Base-by-base conservation (phyloP, 2,329 filamentous ascomycete genomes). In the Sclerotinia glacialis region DNA sequence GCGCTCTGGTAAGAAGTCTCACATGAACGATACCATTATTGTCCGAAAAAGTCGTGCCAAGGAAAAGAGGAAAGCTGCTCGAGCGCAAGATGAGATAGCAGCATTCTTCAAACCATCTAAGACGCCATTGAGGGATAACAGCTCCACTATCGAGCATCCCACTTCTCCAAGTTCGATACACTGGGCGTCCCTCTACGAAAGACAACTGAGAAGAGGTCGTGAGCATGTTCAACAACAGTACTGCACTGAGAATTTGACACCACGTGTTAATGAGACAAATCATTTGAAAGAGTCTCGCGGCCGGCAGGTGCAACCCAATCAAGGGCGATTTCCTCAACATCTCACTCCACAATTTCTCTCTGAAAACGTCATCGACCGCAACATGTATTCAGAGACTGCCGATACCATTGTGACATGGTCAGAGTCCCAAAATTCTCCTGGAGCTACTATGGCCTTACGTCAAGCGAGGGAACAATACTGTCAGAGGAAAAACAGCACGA, bases 341-440 rank as follows among this genome's bases (percentile, higher is more conserved):
- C 26, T 21, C 9, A 52, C 23, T 21, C 63, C 46, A 6, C 23
- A 50, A 2, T 11, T 28, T 34, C 23, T 37, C 8, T 42, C 23
- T 4, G 18, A 60, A 26, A 54, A 34, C 18, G 28, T 28, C 1
- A 54, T 54, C n/a, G 55, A 63, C 16, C 47, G 18, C 28, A 69
- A 67, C 23, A 59, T 21, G 47, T 31, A 46, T 14, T 71, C 70
- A 11, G 67, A 65, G 6, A 50, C 67, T 55, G 67, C 67, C 23
- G 71, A 68, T 21, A 73, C 70, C 26, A 69, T 61, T 54, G 53
- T 74, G 5, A 71, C 68, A 18, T 75, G 74, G 74, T 75, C 74
- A 7, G 73, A 74, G 34, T 71, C 69, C 4, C 70, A 74, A 66
- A 26, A 67, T 28, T 71, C 69, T 26, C 68, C 71, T 12, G 47